Base-by-base conservation (phyloP, 2,329 filamentous ascomycete genomes). In the Daldinia sp. region DNA sequence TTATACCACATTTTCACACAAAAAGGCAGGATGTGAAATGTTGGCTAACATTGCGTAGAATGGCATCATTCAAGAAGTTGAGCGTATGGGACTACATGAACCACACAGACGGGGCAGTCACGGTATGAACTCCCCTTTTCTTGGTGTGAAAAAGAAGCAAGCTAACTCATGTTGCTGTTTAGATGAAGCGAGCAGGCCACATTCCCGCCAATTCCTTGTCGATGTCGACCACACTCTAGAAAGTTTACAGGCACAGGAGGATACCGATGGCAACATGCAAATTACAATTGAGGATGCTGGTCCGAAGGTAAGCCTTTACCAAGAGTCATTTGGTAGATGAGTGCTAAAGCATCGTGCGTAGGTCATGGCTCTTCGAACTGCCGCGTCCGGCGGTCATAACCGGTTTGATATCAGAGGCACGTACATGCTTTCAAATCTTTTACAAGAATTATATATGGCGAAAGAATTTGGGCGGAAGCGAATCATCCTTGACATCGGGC, bases 261-360 rank as follows among this genome's bases (percentile, higher is more conserved):
- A 99, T 74, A 96, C 94, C 27, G 94, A 99, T 78, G 83, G 87
- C 58, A 97, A 99, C 77, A 92, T 93, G 83, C 94, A 98, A 77
- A 99, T 99, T 76, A 99, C 95, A 27, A 96, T 98, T 71, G 95
- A 98, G 74, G 95, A 99, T 79, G 86, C 87, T 67, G 95, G 95
- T 0, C 94, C 95, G 50, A 99, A 98, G 85, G 91, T 74, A 66
- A 39, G 69, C 51, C 2, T 50, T 34, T 49, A 21, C 27, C 2
- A 90, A 76, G 67, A 74, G 43, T 15, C 3, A 49, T 32, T 62
- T 2, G 11, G 4, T 15, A 11, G n/a, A 43, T 30, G 17, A 17
- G 32, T 23, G 25, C 61, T 68, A 63, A 69, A 34, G 2, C 23
- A 3, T 29, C 19, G 19, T 59, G n/a, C 51, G n/a, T 69, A 92